A percentile compares a stretch with the other conserved stretches of the same genome.
Conservation (phyloP, 2,329 filamentous ascomycete species). For the Nectriaceae sp. region DNA sequence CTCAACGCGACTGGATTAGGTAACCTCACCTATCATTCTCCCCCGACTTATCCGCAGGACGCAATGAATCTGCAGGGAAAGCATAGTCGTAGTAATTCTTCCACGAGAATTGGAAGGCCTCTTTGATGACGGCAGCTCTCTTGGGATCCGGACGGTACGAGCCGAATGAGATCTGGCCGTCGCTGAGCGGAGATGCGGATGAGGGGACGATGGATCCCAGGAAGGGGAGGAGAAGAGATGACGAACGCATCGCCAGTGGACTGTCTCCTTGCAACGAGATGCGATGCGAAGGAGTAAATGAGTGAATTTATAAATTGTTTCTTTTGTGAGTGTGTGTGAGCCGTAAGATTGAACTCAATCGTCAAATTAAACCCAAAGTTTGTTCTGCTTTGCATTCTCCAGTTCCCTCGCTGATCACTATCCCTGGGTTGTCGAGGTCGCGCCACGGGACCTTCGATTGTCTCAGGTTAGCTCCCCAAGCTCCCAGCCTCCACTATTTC, state of each 20-base stretch:
- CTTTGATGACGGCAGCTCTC: conserved; percentile 63
- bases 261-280: neutral
- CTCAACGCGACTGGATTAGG: neutral
- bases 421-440: no score
- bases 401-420: no score
- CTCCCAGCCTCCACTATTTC: no score
- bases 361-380: no score
- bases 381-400: no score
- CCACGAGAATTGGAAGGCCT: conserved; percentile 72
- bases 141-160: conserved; percentile 33
- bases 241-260: no score
- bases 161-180: neutral
- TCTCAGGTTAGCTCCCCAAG: no score
- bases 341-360: no score
- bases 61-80: conserved; percentile 76
- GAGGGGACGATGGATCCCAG: neutral
- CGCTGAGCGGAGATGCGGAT: neutral
- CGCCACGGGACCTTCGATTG: no score
- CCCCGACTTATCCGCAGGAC: conserved; percentile 65
- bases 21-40: conserved; percentile 75
- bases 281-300: neutral
- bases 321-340: no score
- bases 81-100: conserved; percentile 72
- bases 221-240: neutral
- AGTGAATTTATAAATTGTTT: no score